Percentiles rank a stretch among this genome's conserved stretches.
These are phyloP conservation scores for Trypanosoma congolense DNA, from an alignment of 208 protist species.

Conservation along the genomic window DNA sequence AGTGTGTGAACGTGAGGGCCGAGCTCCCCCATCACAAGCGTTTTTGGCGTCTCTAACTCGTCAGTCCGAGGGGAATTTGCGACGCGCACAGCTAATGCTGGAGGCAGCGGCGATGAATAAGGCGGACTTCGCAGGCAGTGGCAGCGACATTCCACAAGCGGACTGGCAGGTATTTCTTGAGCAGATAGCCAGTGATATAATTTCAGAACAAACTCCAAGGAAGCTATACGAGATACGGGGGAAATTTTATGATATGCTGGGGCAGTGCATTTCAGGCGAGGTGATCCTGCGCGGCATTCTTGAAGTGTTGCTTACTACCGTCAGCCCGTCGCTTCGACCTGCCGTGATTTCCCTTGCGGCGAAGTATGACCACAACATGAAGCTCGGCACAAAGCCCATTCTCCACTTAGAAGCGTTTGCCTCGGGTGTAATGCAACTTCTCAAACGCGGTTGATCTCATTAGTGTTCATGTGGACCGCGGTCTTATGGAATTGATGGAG, in stretches of 20 bases:
- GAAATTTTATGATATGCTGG: slow-evolving; percentile 98
- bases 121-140: slow-evolving; percentile 79
- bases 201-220: slow-evolving; percentile 93
- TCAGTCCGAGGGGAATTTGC: slow-evolving; percentile 92
- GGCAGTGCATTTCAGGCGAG: slow-evolving; percentile 97
- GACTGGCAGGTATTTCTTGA: slow-evolving; percentile 96
- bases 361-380: slow-evolving; percentile 96
- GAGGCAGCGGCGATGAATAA: slow-evolving; percentile 89
- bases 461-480: neutral
- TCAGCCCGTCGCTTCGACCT: slow-evolving; percentile 66
- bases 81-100: slow-evolving; percentile 95
- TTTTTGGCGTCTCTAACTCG: slow-evolving; percentile 73
- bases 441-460: slow-evolving; percentile 33
- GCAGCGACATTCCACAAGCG: slow-evolving; percentile 63
- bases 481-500: no score
- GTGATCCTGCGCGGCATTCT: slow-evolving; percentile 91
- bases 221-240: slow-evolving; percentile 90
- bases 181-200: slow-evolving; percentile 88
- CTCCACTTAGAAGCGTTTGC: slow-evolving; percentile 99
- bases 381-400: slow-evolving; percentile 95
- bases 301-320: slow-evolving; percentile 64
- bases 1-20: slow-evolving; percentile 72
- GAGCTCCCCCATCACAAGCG: slow-evolving; percentile 37
- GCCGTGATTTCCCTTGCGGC: slow-evolving; percentile 91
- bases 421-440: slow-evolving; percentile 76